Conservation (phyloP, 2,329 filamentous ascomycete species). For the Penicillium sp. region DNA sequence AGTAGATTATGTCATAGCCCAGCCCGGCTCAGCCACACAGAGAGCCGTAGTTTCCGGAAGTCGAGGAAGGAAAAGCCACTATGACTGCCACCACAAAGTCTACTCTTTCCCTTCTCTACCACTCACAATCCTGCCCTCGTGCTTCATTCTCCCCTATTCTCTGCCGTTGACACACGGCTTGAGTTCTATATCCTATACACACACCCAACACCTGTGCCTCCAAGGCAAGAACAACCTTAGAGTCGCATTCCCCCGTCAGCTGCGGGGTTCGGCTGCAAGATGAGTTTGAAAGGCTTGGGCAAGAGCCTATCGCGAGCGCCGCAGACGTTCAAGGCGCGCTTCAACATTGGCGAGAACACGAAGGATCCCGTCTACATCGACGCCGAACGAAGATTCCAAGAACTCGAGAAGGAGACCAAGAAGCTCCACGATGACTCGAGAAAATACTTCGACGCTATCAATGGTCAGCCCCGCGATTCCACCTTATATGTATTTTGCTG, state of each 20-base stretch:
- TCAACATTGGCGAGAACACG: constrained; percentile 93
- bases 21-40: not conserved
- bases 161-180: not conserved
- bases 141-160: not conserved
- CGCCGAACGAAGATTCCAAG: constrained; percentile 86
- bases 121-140: not conserved
- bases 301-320: constrained; percentile 88
- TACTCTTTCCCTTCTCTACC: not conserved
- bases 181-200: not conserved
- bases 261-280: constrained; percentile 36
- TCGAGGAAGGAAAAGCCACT: not conserved
- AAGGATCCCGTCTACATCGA: constrained; percentile 95
- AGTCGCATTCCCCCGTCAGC: not conserved
- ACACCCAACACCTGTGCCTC: not conserved
- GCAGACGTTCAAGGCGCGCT: constrained; percentile 83
- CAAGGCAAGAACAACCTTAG: not conserved
- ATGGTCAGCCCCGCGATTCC: constrained; percentile 51
- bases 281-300: constrained; percentile 97
- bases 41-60: not conserved
- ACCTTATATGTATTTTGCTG: not conserved
- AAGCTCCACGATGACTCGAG: constrained; percentile 94
- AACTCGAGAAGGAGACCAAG: constrained; percentile 94
- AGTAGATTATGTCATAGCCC: not conserved
- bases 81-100: not conserved
- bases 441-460: constrained; percentile 97